A percentile compares a stretch with the other conserved stretches of the same genome.
These are phyloP conservation scores for Neoarthrinium moseri DNA, from an alignment of 2,329 filamentous ascomycete genomes.

Conservation along the genomic window DNA sequence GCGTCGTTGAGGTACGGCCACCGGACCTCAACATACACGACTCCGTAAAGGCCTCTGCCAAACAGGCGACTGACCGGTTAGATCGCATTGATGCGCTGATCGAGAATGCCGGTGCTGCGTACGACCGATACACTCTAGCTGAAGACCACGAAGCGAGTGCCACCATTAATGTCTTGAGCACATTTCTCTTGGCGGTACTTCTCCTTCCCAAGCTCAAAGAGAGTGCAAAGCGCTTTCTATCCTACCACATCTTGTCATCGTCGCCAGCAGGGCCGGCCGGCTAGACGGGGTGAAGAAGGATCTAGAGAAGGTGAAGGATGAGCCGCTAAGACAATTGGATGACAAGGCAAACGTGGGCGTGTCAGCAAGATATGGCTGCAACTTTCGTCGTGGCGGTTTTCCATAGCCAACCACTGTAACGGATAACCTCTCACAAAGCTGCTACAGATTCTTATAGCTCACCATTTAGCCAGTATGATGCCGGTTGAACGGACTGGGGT, in stretches of 20 bases:
- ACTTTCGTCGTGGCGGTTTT: background rate
- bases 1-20: slow-evolving; percentile 1
- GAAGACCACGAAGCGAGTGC: slow-evolving; percentile 19
- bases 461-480: slow-evolving; percentile 29
- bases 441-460: slow-evolving; percentile 25
- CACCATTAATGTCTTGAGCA: slow-evolving; percentile 46
- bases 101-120: background rate
- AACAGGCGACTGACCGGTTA: slow-evolving; percentile 9
- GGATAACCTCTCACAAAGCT: slow-evolving; percentile 34
- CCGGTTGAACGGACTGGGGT: slow-evolving; percentile 28
- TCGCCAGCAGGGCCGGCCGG: slow-evolving; percentile 27
- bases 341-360: slow-evolving; percentile 28
- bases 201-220: slow-evolving; percentile 39
- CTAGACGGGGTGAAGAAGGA: background rate
- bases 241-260: slow-evolving; percentile 33
- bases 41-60: slow-evolving; percentile 1
- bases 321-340: slow-evolving; percentile 18
- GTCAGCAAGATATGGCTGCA: slow-evolving; percentile 11
- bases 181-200: slow-evolving; percentile 39
- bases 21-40: slow-evolving; percentile 1
- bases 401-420: background rate
- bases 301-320: background rate
- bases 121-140: background rate
- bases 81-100: slow-evolving; percentile 7
- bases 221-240: slow-evolving; percentile 30